Conservation (phyloP, 1,139 yeast genomes). For the Pneumocystis jirovecii region DNA sequence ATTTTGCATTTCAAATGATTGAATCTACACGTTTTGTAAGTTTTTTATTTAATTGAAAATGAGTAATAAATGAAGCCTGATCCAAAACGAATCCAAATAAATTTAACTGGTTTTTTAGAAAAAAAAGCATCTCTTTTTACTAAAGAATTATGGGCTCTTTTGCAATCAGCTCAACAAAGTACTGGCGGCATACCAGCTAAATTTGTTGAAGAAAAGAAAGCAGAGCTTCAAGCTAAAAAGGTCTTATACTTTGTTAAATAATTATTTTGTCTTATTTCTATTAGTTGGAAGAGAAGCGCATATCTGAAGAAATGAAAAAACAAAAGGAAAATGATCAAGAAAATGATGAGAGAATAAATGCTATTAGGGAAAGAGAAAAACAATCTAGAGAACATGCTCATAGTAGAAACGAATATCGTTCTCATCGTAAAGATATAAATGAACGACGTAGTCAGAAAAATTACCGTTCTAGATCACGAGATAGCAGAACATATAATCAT, state of each 20-base stretch:
- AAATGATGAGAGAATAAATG: neutral
- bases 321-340: neutral
- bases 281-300: neutral
- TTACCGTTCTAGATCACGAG: neutral
- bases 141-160: slow-evolving; percentile 18
- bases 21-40: slow-evolving; percentile 7
- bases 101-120: slow-evolving; percentile 19
- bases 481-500: neutral
- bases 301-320: neutral
- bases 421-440: neutral
- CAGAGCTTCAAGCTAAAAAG: slow-evolving; percentile 12
- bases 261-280: neutral
- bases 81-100: slow-evolving; percentile 14
- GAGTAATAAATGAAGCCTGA: slow-evolving; percentile 12
- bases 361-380: neutral
- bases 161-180: slow-evolving; percentile 18
- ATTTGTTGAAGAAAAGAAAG: slow-evolving; percentile 16
- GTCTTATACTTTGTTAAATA: neutral
- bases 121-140: slow-evolving; percentile 16
- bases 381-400: neutral
- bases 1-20: slow-evolving; percentile 10
- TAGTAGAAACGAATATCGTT: neutral
- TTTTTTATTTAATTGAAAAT: neutral
- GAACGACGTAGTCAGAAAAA: neutral
- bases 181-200: slow-evolving; percentile 19